Conservation (phyloP, 495 filamentous ascomycete genomes). For the Penicillium macrosclerotiorum region DNA sequence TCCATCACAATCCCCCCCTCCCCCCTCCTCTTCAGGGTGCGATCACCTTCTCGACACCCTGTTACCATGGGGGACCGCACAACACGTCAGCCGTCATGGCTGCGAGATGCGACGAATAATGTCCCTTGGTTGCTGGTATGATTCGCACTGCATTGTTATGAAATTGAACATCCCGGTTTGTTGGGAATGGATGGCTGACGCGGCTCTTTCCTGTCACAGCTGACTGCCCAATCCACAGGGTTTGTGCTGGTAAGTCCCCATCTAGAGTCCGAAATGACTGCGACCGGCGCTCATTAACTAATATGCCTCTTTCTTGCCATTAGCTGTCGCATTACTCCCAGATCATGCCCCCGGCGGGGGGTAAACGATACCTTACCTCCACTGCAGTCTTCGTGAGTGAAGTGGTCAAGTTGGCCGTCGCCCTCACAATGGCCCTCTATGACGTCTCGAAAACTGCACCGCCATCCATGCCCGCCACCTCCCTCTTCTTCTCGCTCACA, state of each 20-base stretch:
- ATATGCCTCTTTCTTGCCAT: constrained; percentile 2
- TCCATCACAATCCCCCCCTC: constrained; percentile 4
- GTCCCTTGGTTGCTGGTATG: constrained; percentile 76
- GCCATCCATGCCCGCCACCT: constrained; percentile 72
- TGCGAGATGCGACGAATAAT: constrained; percentile 74
- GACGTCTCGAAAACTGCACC: constrained; percentile 75
- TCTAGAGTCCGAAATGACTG: neutral
- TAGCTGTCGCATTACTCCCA: constrained; percentile 91
- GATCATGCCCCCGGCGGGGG: constrained; percentile 78
- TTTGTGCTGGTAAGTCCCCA: constrained; percentile 42
- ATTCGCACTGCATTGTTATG: neutral
- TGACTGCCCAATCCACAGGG: constrained; percentile 39
- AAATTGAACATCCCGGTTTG: neutral
- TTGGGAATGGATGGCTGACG: constrained; percentile 15
- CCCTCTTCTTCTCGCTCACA: constrained; percentile 76
- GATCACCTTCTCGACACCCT: constrained; percentile 5
- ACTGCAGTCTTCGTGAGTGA: constrained; percentile 95
- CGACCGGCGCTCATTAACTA: constrained; percentile 6
- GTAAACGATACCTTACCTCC: constrained; percentile 86
- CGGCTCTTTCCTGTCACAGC: constrained; percentile 21
- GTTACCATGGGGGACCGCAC: constrained; percentile 38
- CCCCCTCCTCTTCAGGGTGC: too few species aligned
- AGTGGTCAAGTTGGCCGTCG: constrained; percentile 83
- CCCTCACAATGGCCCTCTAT: constrained; percentile 80
- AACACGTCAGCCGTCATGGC: constrained; percentile 36